Evolutionary conservation across 208 protist species (phyloP).

Genomic region (Leishmania arabica): DNA sequence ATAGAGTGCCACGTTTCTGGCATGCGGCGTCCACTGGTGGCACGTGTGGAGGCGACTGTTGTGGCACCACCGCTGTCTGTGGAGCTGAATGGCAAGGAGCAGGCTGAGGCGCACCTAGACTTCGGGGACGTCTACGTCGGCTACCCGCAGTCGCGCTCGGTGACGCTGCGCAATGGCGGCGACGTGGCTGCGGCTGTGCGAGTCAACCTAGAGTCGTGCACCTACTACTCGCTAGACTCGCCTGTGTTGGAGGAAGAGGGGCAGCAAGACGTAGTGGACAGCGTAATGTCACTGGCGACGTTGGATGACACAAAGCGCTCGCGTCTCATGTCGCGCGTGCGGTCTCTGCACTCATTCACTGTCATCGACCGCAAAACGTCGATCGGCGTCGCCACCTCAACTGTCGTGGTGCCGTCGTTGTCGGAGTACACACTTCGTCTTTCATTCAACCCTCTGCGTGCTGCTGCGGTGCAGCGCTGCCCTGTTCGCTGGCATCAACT

Average conservation of each 20-base stretch:
- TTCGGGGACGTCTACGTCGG: slow-evolving; percentile 91
- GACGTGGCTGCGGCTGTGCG: slow-evolving; percentile 81
- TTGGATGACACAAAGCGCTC: slow-evolving; percentile 11
- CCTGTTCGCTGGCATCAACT: slow-evolving; percentile 72
- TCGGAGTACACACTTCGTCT: slow-evolving; percentile 30
- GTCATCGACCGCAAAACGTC: slow-evolving; percentile 5
- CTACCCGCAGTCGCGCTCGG: slow-evolving; percentile 35
- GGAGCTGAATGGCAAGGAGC: slow-evolving; percentile 38
- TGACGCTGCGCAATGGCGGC: slow-evolving; percentile 81
- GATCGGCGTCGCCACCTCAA: neutral
- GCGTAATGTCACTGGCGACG: neutral
- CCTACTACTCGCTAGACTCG: slow-evolving; percentile 41
- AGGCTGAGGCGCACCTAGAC: slow-evolving; percentile 79
- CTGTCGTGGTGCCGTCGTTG: slow-evolving; percentile 27
- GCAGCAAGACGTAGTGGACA: slow-evolving; percentile 6
- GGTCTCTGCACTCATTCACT: slow-evolving; percentile 14
- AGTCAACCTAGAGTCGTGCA: slow-evolving; percentile 67
- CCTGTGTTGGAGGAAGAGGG: slow-evolving; percentile 19
- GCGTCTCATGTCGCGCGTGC: slow-evolving; percentile 20
- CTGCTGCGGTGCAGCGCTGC: slow-evolving; percentile 24
- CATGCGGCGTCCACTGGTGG: slow-evolving; percentile 65
- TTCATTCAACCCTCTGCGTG: slow-evolving; percentile 20
- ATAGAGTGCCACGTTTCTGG: slow-evolving; percentile 81
- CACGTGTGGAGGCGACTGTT: slow-evolving; percentile 72
- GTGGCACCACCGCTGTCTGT: slow-evolving; percentile 68